These are phyloP conservation scores for Calcarisporium arbuscula DNA, from an alignment of 2,329 filamentous ascomycete species.

Conservation along the genomic window DNA sequence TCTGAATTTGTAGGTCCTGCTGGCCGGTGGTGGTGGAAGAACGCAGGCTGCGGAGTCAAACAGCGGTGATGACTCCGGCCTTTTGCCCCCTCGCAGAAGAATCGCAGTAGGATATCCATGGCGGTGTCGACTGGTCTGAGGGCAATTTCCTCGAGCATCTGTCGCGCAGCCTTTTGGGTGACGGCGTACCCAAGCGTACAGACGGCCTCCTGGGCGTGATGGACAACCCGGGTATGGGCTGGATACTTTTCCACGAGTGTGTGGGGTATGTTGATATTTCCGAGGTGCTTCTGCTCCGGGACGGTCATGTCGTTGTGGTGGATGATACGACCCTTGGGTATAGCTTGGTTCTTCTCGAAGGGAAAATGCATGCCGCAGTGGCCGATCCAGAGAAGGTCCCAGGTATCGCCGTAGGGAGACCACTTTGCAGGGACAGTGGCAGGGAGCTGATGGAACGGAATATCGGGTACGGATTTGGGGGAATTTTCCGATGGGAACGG, in stretches of 20 bases:
- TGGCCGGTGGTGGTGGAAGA: conserved; percentile 39
- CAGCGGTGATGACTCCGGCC: conserved; percentile 28
- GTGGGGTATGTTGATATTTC: not conserved
- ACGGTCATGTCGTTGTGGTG: conserved; percentile 3
- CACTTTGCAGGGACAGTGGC: not conserved
- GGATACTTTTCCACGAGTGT: conserved; percentile 20
- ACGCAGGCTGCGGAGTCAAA: conserved; percentile 31
- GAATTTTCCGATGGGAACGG: not conserved
- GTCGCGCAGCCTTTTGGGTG: conserved; percentile 34
- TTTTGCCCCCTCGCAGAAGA: conserved; percentile 35
- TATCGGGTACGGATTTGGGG: conserved; percentile 9
- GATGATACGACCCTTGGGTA: not conserved
- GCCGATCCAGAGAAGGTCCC: conserved; percentile 47
- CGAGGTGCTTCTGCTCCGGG: not conserved
- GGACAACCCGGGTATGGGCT: conserved; percentile 36
- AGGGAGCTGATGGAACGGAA: conserved; percentile 14
- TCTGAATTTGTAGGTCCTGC: conserved; percentile 25
- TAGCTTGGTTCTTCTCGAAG: conserved; percentile 12
- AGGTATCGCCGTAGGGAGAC: conserved; percentile 43
- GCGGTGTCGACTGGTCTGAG: too few species aligned
- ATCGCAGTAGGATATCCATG: conserved; percentile 38
- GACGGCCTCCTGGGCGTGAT: conserved; percentile 31
- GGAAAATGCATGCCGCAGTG: conserved; percentile 36
- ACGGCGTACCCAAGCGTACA: conserved; percentile 40
- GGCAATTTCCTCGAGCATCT: conserved; percentile 35